These are phyloP conservation scores for Hypoxylon lienhwacheense DNA, from an alignment of 495 filamentous ascomycete species.

Conservation along the genomic window DNA sequence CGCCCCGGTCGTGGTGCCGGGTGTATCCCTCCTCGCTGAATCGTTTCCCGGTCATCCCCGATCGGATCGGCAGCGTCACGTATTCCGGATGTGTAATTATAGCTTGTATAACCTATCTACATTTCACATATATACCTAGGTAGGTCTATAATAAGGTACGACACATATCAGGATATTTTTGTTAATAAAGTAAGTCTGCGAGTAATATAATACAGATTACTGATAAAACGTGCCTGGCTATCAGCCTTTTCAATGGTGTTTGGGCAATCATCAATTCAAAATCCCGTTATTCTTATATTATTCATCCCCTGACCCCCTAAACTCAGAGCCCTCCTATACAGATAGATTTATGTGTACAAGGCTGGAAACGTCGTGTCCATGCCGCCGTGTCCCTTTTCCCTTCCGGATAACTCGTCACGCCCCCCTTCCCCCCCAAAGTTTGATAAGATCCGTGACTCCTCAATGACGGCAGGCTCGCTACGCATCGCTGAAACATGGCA, in stretches of 20 bases:
- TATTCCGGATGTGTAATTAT: too few relatives aligned
- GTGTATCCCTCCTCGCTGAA: neutral
- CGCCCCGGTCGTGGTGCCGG: neutral
- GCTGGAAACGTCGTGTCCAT: conserved; percentile 32
- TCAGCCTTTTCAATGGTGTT: neutral
- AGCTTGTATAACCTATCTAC: too few relatives aligned
- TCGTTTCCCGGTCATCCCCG: conserved; percentile 17
- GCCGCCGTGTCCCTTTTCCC: conserved; percentile 15
- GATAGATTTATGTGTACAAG: conserved; percentile 35
- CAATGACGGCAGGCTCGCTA: neutral
- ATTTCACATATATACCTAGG: neutral
- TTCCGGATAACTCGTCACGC: too few relatives aligned
- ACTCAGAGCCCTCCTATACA: conserved; percentile 24
- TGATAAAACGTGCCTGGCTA: too few relatives aligned
- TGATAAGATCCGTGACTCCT: conserved; percentile 16
- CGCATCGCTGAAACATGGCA: conserved; percentile 1
- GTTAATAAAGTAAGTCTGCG: too few relatives aligned
- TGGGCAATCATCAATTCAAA: neutral
- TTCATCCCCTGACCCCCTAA: conserved; percentile 18
- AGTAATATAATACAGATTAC: too few relatives aligned
- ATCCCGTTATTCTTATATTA: conserved; percentile 18
- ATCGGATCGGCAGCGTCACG: conserved; percentile 6
- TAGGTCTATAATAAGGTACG: too few relatives aligned
- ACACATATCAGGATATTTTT: too few relatives aligned
- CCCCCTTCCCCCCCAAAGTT: conserved; percentile 6